phyloP scores from a whole-genome alignment of 73 alveolate species.

The Breviolum minutum region DNA sequence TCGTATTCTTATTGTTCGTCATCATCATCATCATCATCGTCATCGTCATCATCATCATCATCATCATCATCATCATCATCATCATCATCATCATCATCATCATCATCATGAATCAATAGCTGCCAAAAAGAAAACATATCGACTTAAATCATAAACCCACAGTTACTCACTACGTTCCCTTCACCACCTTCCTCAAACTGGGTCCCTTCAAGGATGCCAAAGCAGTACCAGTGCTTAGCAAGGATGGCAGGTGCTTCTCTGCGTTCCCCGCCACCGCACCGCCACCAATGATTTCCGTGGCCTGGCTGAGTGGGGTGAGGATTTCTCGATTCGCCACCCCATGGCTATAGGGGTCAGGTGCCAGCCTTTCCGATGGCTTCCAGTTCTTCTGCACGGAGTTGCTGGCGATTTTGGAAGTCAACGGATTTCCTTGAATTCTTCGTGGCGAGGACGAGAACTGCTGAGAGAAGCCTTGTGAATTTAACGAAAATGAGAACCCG shows the following conservation, averaged over 20 bases:
- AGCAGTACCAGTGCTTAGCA: slow-evolving; percentile 5
- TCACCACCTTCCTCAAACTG: not conserved
- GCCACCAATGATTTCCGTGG: slow-evolving; percentile 54
- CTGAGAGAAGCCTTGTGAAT: not conserved
- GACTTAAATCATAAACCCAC: too few species aligned
- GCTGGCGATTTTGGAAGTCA: slow-evolving; percentile 4
- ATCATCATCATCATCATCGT: too few species aligned
- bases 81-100: too few species aligned
- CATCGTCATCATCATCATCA: too few species aligned
- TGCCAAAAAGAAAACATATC: too few species aligned
- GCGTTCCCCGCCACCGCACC: slow-evolving; percentile 87
- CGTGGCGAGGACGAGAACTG: not conserved
- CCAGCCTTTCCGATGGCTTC: slow-evolving; percentile 57
- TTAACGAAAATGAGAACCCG: too few species aligned
- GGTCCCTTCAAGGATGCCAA: slow-evolving; percentile 14
- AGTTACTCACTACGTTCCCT: too few species aligned
- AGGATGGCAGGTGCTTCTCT: slow-evolving; percentile 71
- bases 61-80: too few species aligned
- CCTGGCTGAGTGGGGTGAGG: slow-evolving; percentile 15
- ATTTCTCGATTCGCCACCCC: too few species aligned
- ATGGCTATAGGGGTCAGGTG: too few species aligned
- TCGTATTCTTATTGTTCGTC: too few species aligned
- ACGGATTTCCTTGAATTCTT: not conserved
- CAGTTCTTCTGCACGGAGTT: slow-evolving; percentile 50
- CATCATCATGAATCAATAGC: too few species aligned